Percentiles rank a stretch among this genome's conserved stretches.
Evolutionary conservation across 2,329 filamentous ascomycete genomes (phyloP).

Genomic region (Colletotrichum karsti): DNA sequence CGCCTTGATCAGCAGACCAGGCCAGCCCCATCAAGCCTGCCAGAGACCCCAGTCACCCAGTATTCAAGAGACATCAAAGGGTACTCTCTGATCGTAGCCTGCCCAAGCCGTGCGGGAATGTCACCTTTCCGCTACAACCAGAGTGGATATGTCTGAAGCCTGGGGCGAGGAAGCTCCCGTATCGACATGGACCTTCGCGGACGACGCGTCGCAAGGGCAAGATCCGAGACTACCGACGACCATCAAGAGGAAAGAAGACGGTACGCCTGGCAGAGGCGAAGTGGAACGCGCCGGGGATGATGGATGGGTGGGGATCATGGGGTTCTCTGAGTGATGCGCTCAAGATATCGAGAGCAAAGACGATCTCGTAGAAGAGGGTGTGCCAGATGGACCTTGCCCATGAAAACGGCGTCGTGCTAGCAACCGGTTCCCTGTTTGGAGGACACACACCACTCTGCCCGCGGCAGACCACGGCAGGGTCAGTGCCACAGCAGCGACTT

Average conservation of each 20-base stretch:
- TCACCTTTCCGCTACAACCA: conserved; percentile 13
- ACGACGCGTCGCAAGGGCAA: conserved; percentile 16
- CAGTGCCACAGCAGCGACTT: conserved; percentile 11
- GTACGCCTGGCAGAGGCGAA: conserved; percentile 3
- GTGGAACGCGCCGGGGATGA: conserved; percentile 20
- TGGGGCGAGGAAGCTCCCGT: not conserved
- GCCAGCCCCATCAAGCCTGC: not conserved
- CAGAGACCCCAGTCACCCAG: not conserved
- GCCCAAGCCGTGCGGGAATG: conserved; percentile 1
- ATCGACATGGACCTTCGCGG: not conserved
- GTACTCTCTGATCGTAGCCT: not conserved
- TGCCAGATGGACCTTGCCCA: conserved; percentile 9
- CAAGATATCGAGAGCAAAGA: conserved; percentile 18
- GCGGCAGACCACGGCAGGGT: not conserved
- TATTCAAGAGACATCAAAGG: not conserved
- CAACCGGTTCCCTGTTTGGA: conserved; percentile 19
- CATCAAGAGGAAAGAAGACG: not conserved
- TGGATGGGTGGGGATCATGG: conserved; percentile 29
- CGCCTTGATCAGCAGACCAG: conserved; percentile 10
- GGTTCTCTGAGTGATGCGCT: conserved; percentile 19
- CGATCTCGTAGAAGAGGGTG: conserved; percentile 29
- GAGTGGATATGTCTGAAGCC: conserved; percentile 1
- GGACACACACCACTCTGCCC: not conserved
- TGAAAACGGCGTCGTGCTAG: not conserved
- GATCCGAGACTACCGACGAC: conserved; percentile 27